Evolutionary conservation across 2,329 filamentous ascomycete genomes (phyloP).

Genomic region (Cytospora chrysosperma): DNA sequence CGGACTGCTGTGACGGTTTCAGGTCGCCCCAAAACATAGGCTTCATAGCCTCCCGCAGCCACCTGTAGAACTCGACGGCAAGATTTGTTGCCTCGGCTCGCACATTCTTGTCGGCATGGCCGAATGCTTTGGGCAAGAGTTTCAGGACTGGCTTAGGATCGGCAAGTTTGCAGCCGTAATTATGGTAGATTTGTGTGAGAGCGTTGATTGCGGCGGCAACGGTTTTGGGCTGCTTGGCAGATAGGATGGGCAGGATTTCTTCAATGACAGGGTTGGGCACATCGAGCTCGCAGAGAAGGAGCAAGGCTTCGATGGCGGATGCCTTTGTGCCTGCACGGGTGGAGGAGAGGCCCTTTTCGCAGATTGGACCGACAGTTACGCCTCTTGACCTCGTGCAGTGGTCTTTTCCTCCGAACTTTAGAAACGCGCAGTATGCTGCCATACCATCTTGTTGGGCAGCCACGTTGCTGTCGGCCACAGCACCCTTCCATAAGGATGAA

Average conservation of each 20-base stretch:
- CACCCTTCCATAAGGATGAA: slow-evolving; percentile 83
- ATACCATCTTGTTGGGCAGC: slow-evolving; percentile 94
- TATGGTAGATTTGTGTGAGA: slow-evolving; percentile 82
- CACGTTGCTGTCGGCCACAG: slow-evolving; percentile 91
- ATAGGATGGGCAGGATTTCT: slow-evolving; percentile 78
- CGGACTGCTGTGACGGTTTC: slow-evolving; percentile 92
- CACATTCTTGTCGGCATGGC: slow-evolving; percentile 97
- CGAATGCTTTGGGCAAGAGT: slow-evolving; percentile 83
- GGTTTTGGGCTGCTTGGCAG: slow-evolving; percentile 89
- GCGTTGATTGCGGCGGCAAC: slow-evolving; percentile 70
- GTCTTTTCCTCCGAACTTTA: slow-evolving; percentile 84
- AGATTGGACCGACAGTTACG: slow-evolving; percentile 72
- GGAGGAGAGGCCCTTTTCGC: slow-evolving; percentile 87
- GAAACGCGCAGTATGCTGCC: slow-evolving; percentile 81
- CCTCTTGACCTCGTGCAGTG: slow-evolving; percentile 75
- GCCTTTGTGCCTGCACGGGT: slow-evolving; percentile 87
- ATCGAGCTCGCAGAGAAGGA: slow-evolving; percentile 89
- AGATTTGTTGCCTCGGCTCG: slow-evolving; percentile 89
- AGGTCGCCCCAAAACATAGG: slow-evolving; percentile 95
- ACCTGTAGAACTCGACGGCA: slow-evolving; percentile 92
- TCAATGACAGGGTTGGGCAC: slow-evolving; percentile 83
- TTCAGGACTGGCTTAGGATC: slow-evolving; percentile 95
- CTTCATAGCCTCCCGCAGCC: slow-evolving; percentile 97
- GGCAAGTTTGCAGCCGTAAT: slow-evolving; percentile 90
- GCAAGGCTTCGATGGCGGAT: slow-evolving; percentile 78